A percentile compares a stretch with the other conserved stretches of the same genome.
Conservation (phyloP, 768 basidiomycete species). For the Lyophyllum shimeji region DNA sequence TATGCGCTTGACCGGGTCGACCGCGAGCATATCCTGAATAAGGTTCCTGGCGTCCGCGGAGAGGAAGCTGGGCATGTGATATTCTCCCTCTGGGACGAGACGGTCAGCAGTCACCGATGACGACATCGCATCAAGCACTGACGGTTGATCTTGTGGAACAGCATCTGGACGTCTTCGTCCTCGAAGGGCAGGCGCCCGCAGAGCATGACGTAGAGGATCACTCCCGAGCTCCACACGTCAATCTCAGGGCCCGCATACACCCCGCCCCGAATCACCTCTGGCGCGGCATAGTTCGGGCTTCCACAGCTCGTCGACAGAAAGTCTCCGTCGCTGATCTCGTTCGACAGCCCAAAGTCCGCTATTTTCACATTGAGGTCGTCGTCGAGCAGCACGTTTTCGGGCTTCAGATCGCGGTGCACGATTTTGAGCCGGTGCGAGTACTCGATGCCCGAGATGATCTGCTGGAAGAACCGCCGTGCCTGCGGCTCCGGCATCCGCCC, state of each 20-base stretch:
- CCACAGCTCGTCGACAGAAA: conserved; percentile 98
- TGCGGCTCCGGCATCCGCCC: conserved; percentile 88
- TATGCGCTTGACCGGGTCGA: conserved; percentile 94
- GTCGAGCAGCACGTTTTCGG: conserved; percentile 90
- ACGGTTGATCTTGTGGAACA: conserved; percentile 96
- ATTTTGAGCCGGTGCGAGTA: conserved; percentile 97
- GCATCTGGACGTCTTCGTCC: conserved; percentile 89
- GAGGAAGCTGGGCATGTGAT: conserved; percentile 81
- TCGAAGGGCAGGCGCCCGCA: conserved; percentile 96
- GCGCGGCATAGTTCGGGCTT: conserved; percentile 97
- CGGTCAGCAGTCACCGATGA: conserved; percentile 8
- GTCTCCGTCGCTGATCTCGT: conserved; percentile 94
- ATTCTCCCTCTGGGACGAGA: conserved; percentile 72
- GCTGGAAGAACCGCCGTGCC: conserved; percentile 95
- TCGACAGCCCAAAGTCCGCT: conserved; percentile 97
- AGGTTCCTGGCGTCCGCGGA: conserved; percentile 76
- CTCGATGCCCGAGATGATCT: conserved; percentile 96
- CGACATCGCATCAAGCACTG: conserved; percentile 21
- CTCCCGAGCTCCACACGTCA: conserved; percentile 98
- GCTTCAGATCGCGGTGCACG: conserved; percentile 97
- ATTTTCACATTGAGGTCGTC: conserved; percentile 92
- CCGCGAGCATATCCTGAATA: conserved; percentile 86
- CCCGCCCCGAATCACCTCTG: conserved; percentile 94
- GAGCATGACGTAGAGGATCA: conserved; percentile 98
- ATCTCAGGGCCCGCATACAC: conserved; percentile 98